Percentiles rank a stretch among this genome's conserved stretches.
phyloP scores from a whole-genome alignment of 345 rosid genomes.

The Ceriops zippeliana region DNA sequence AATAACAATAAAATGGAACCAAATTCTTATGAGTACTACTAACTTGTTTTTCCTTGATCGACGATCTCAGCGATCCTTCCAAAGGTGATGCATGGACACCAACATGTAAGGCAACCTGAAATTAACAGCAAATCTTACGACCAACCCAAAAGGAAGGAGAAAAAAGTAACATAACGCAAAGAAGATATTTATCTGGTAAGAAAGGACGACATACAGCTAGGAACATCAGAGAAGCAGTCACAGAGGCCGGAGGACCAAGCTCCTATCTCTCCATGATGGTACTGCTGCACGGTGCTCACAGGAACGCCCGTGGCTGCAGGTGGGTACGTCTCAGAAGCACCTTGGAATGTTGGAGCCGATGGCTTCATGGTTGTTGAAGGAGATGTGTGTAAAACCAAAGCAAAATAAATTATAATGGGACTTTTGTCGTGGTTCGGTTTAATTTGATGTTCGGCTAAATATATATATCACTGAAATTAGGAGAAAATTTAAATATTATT shows the following conservation, averaged over 20 bases:
- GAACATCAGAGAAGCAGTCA: slow-evolving; percentile 13
- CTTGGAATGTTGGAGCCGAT: too few species aligned
- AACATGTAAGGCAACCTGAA: slow-evolving; percentile 21
- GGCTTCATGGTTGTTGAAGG: too few species aligned
- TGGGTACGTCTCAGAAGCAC: too few species aligned
- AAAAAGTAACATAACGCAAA: not conserved
- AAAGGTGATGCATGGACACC: slow-evolving; percentile 21
- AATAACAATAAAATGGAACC: not conserved
- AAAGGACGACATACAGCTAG: slow-evolving; percentile 6
- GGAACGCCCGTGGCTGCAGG: too few species aligned
- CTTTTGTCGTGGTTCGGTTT: too few species aligned
- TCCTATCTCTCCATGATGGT: not conserved
- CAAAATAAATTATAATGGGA: too few species aligned
- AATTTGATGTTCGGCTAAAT: too few species aligned
- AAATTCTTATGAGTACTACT: not conserved
- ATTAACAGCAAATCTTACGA: not conserved
- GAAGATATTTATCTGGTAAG: not conserved
- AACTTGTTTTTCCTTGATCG: slow-evolving; percentile 13
- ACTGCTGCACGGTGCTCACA: too few species aligned
- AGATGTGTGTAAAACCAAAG: too few species aligned
- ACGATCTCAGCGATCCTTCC: slow-evolving; percentile 24
- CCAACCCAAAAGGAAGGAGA: not conserved
- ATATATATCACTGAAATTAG: too few species aligned
- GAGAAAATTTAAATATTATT: too few species aligned
- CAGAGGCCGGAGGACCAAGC: slow-evolving; percentile 23